Conservation (phyloP, 2,329 filamentous ascomycete species). For the Nannizzia gypsea region DNA sequence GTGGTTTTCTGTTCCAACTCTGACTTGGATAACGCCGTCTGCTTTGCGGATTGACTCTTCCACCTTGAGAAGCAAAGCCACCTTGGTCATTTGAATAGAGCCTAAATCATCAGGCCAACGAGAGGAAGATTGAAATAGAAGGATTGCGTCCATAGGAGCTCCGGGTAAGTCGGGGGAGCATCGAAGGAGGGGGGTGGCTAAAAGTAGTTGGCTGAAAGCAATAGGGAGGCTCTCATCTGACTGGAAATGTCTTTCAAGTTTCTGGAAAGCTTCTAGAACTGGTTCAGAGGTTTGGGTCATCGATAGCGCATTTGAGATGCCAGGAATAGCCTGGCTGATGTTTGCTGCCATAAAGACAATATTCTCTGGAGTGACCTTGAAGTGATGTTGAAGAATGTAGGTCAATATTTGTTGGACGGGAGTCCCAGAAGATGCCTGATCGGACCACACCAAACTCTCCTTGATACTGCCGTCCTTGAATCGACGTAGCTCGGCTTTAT, state of each 20-base stretch:
- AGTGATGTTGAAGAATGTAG: constrained; percentile 58
- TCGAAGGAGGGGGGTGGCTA: constrained; percentile 60
- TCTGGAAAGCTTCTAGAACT: constrained; percentile 57
- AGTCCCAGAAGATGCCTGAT: constrained; percentile 46
- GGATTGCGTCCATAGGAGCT: constrained; percentile 59
- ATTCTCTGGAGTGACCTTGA: constrained; percentile 44
- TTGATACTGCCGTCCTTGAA: constrained; percentile 93
- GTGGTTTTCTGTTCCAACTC: constrained; percentile 70
- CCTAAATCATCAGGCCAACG: constrained; percentile 87
- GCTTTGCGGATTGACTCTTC: constrained; percentile 56
- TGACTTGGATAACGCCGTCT: constrained; percentile 50
- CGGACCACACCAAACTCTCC: constrained; percentile 79
- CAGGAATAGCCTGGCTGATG: constrained; percentile 31
- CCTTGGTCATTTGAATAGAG: constrained; percentile 86
- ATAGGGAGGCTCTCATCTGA: constrained; percentile 72
- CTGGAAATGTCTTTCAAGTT: constrained; percentile 65
- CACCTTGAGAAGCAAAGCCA: constrained; percentile 70
- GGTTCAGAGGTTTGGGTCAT: constrained; percentile 33
- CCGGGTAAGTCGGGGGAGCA: constrained; percentile 46
- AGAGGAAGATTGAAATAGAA: constrained; percentile 87
- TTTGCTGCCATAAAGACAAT: constrained; percentile 43
- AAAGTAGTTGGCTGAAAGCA: constrained; percentile 67
- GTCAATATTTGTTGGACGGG: constrained; percentile 70
- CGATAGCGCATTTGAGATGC: constrained; percentile 41
- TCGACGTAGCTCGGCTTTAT: constrained; percentile 79